Percentiles rank a stretch among this genome's conserved stretches.
These are phyloP conservation scores for Mycena vitilis DNA, from an alignment of 768 basidiomycete species.

Conservation along the genomic window DNA sequence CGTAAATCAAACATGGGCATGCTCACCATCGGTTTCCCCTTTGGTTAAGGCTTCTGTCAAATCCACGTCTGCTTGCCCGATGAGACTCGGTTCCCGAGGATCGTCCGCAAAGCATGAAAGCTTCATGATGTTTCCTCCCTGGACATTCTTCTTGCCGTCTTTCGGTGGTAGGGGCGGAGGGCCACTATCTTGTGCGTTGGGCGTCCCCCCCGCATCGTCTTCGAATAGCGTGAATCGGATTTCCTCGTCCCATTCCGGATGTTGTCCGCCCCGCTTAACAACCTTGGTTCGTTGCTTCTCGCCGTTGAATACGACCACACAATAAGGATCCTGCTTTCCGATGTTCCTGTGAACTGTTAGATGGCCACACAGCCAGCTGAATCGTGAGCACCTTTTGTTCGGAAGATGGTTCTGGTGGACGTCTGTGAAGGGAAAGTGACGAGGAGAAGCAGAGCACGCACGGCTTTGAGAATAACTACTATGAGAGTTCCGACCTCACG, in stretches of 20 bases:
- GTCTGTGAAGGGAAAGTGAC: constrained; percentile 30
- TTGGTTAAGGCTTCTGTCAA: constrained; percentile 91
- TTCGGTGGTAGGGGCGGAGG: constrained; percentile 82
- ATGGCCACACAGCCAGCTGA: neutral
- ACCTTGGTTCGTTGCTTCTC: constrained; percentile 91
- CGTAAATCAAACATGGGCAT: neutral
- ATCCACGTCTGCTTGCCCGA: constrained; percentile 91
- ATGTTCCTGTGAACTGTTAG: constrained; percentile 64
- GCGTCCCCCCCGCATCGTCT: constrained; percentile 64
- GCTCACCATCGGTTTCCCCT: constrained; percentile 95
- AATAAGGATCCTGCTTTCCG: constrained; percentile 98
- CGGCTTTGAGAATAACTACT: constrained; percentile 93
- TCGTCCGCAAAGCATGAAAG: constrained; percentile 96
- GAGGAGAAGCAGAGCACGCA: constrained; percentile 56
- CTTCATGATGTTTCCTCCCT: constrained; percentile 80
- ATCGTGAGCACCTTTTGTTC: constrained; percentile 64
- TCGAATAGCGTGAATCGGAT: constrained; percentile 91
- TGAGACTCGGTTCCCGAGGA: constrained; percentile 92
- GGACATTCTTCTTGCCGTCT: constrained; percentile 63
- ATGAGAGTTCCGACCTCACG: constrained; percentile 93
- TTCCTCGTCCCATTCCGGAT: constrained; percentile 99
- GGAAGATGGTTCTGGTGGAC: constrained; percentile 81
- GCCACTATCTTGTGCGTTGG: constrained; percentile 52
- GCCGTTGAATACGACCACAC: constrained; percentile 79
- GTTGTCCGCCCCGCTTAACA: constrained; percentile 97